Conservation (phyloP, 1,139 yeast species). For the Chernovozyma sophiae-reginae region DNA sequence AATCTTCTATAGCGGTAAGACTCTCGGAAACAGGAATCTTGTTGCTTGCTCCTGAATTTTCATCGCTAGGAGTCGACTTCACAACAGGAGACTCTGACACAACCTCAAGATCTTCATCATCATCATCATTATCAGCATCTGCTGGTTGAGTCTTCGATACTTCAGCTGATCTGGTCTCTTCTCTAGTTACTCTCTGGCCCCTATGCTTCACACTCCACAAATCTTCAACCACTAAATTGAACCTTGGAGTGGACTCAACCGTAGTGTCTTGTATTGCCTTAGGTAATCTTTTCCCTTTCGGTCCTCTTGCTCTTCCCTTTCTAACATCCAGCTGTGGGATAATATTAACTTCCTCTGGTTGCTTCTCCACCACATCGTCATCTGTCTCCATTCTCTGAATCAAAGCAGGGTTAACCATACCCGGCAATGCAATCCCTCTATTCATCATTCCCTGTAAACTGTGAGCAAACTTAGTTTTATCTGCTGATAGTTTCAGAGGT, state of each 20-base stretch:
- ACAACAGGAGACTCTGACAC: no score
- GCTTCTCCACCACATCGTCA: conserved; percentile 6
- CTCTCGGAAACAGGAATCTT: no score
- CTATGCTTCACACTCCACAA: conserved; percentile 31
- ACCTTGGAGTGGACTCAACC: conserved; percentile 27
- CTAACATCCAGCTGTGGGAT: conserved; percentile 23
- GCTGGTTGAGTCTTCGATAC: no score
- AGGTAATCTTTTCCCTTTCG: conserved; percentile 75
- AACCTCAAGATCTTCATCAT: no score
- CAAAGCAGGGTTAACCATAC: conserved; percentile 47
- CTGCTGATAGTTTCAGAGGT: conserved; percentile 24
- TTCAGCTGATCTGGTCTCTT: background rate
- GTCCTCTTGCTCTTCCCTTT: conserved; percentile 64
- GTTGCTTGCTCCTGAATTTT: no score
- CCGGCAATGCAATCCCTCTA: conserved; percentile 55
- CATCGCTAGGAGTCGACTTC: no score
- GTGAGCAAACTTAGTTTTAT: conserved; percentile 47
- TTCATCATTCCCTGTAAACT: conserved; percentile 58
- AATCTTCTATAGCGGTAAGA: no score
- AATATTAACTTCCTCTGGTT: conserved; percentile 4
- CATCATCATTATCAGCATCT: no score
- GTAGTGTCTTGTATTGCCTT: conserved; percentile 46
- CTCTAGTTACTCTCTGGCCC: no score
- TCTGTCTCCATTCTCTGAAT: no score
- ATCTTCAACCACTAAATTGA: conserved; percentile 28